These are phyloP conservation scores for Wickerhamomyces canadensis DNA, from an alignment of 805 yeast species.

Conservation along the genomic window DNA sequence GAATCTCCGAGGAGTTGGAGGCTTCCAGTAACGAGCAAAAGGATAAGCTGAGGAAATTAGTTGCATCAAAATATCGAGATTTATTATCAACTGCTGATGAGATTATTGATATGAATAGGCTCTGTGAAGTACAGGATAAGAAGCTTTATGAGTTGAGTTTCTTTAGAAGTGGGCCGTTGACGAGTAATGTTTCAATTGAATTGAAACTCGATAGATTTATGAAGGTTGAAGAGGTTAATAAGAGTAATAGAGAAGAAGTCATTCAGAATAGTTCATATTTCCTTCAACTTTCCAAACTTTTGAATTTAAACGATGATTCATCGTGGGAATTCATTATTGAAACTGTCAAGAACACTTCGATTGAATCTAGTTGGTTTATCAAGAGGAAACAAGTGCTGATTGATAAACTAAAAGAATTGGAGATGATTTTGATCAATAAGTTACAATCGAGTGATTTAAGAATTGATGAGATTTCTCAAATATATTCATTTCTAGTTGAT, in stretches of 20 bases:
- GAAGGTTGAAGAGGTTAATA: neutral
- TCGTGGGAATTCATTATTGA: constrained; percentile 2
- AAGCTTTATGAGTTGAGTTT: constrained; percentile 19
- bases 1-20: neutral
- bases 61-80: constrained; percentile 22
- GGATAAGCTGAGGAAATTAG: constrained; percentile 19
- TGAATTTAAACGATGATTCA: constrained; percentile 7
- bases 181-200: constrained; percentile 14
- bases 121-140: constrained; percentile 15
- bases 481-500: constrained; percentile 5
- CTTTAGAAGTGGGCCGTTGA: constrained; percentile 9
- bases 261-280: constrained; percentile 9
- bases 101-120: constrained; percentile 19
- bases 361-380: constrained; percentile 8
- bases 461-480: constrained; percentile 6
- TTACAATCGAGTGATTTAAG: neutral
- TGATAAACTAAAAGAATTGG: constrained; percentile 10
- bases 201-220: constrained; percentile 6
- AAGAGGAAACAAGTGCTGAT: constrained; percentile 5
- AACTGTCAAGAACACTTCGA: constrained; percentile 6
- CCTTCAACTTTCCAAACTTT: constrained; percentile 11
- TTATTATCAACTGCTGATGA: constrained; percentile 21
- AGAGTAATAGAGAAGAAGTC: constrained; percentile 2
- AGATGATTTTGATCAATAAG: constrained; percentile 7
- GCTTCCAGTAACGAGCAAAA: constrained; percentile 13